phyloP scores from a whole-genome alignment of 129 eudicot species.

The Arctium lappa region DNA sequence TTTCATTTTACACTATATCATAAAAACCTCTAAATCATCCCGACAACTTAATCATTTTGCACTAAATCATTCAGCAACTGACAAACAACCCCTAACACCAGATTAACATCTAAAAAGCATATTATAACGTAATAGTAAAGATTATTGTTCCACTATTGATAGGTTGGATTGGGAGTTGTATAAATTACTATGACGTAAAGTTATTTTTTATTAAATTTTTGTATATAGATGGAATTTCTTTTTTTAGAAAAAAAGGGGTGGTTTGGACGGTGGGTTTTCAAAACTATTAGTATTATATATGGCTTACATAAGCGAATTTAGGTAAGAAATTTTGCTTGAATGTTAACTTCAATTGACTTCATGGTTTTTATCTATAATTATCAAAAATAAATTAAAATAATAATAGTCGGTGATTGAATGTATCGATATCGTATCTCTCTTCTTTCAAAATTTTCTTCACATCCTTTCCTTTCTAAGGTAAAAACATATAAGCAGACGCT shows the following conservation, averaged over 20 bases:
- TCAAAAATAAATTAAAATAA: too few relatives aligned
- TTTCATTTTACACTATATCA: too few relatives aligned
- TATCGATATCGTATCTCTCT: too few relatives aligned
- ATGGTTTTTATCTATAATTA: too few relatives aligned
- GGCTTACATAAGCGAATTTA: neutral
- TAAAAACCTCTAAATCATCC: too few relatives aligned
- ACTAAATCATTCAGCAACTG: too few relatives aligned
- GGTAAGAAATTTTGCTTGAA: neutral
- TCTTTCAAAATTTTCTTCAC: too few relatives aligned
- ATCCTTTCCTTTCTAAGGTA: too few relatives aligned
- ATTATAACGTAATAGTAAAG: neutral
- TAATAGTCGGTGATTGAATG: too few relatives aligned
- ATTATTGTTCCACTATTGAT: neutral
- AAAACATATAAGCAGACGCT: neutral
- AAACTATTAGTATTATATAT: too few relatives aligned
- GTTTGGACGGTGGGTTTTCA: neutral
- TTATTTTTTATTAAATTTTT: neutral
- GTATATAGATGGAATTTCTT: neutral
- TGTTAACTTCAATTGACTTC: too few relatives aligned
- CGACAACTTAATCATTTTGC: too few relatives aligned
- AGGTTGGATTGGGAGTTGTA: neutral
- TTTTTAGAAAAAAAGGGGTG: neutral
- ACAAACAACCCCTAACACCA: neutral
- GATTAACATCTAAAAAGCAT: neutral
- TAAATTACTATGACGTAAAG: neutral